A percentile compares a stretch with the other conserved stretches of the same genome.
Conservation (phyloP, 2,329 filamentous ascomycete species). For the Basipetospora chlamydospora region DNA sequence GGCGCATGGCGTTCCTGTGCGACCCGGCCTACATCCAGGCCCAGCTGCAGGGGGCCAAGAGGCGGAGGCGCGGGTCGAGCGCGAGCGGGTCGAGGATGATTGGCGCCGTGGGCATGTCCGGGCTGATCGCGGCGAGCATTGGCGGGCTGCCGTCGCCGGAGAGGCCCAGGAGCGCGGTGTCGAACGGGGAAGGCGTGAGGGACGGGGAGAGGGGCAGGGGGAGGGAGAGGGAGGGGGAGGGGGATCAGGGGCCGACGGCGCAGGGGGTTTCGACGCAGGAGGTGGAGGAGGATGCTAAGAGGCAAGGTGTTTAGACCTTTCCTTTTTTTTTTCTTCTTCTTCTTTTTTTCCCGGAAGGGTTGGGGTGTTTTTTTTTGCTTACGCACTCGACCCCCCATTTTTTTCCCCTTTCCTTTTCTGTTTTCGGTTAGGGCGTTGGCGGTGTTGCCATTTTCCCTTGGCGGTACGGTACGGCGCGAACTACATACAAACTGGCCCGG, state of each 20-base stretch:
- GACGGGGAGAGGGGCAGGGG: background rate
- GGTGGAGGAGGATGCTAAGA: background rate
- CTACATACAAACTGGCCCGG: background rate
- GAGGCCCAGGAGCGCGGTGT: background rate
- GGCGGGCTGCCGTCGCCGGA: conserved; percentile 8
- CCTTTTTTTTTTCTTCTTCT: background rate
- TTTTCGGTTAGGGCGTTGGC: background rate
- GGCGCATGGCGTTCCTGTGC: conserved; percentile 43
- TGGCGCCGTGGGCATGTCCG: conserved; percentile 10
- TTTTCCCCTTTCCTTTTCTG: background rate
- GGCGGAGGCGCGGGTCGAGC: conserved; percentile 8
- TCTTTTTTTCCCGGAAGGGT: background rate
- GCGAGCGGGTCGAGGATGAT: conserved; percentile 8
- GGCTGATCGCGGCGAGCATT: conserved; percentile 11
- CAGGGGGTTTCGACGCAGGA: background rate
- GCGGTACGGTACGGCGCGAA: too few relatives aligned
- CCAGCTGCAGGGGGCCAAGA: conserved; percentile 18
- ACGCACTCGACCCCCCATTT: background rate
- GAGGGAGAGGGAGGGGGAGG: background rate
- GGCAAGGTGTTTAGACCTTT: background rate
- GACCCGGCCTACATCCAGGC: conserved; percentile 42
- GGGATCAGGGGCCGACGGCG: background rate
- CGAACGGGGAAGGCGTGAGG: background rate
- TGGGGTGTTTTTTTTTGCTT: background rate
- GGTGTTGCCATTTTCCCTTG: too few relatives aligned